Evolutionary conservation across 352 stramenopile species (phyloP).

Genomic region (Phytopythium oedochilum): DNA sequence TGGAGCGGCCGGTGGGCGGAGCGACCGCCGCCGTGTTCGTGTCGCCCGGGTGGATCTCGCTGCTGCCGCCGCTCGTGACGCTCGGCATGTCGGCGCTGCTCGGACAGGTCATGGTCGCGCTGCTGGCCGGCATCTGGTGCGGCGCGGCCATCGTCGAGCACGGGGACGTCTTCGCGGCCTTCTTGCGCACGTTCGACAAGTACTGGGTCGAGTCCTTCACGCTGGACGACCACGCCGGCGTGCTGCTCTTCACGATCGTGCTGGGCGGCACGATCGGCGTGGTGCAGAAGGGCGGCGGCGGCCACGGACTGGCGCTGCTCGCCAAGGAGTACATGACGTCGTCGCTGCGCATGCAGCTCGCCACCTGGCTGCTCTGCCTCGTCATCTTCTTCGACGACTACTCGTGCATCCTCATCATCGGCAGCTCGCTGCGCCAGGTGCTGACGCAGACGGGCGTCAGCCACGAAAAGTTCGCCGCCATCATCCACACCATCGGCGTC

Average conservation of each 20-base stretch:
- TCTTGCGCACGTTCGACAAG: slow-evolving; percentile 82
- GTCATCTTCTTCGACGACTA: slow-evolving; percentile 93
- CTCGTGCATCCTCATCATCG: slow-evolving; percentile 89
- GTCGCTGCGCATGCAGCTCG: slow-evolving; percentile 78
- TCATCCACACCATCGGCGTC: slow-evolving; percentile 87
- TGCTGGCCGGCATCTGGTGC: slow-evolving; percentile 86
- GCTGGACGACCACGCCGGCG: slow-evolving; percentile 75
- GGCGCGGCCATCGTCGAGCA: slow-evolving; percentile 79
- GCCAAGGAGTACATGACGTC: slow-evolving; percentile 82
- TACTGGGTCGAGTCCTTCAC: slow-evolving; percentile 86
- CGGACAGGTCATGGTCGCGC: slow-evolving; percentile 74
- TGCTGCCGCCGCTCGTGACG: slow-evolving; percentile 72
- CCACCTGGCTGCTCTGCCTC: slow-evolving; percentile 77
- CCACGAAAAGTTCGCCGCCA: slow-evolving; percentile 86
- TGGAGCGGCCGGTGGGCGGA: slow-evolving; percentile 23
- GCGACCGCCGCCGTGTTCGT: slow-evolving; percentile 43
- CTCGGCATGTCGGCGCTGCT: slow-evolving; percentile 68
- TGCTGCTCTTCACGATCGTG: slow-evolving; percentile 88
- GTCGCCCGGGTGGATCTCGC: slow-evolving; percentile 65
- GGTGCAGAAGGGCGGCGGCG: slow-evolving; percentile 86
- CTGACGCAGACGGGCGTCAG: slow-evolving; percentile 80
- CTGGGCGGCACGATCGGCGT: slow-evolving; percentile 86
- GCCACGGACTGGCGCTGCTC: slow-evolving; percentile 74
- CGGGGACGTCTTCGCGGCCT: slow-evolving; percentile 67
- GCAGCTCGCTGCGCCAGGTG: slow-evolving; percentile 80